These are phyloP conservation scores for Elongisporangium senticosum DNA, from an alignment of 352 stramenopile species.

Conservation along the genomic window DNA sequence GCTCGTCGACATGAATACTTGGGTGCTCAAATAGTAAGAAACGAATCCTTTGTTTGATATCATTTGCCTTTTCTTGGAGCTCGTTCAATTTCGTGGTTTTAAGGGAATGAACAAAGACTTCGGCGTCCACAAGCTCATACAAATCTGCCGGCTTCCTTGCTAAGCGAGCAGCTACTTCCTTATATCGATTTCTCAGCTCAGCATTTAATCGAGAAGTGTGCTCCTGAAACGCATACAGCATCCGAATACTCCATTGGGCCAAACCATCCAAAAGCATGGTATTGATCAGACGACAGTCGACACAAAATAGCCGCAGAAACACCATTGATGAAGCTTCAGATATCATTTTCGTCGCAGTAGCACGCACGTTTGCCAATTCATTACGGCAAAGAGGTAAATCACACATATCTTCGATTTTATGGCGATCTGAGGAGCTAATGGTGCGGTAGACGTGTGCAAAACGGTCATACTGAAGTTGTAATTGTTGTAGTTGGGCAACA, in stretches of 20 bases:
- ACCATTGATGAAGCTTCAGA: conserved; percentile 5
- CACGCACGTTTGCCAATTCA: conserved; percentile 16
- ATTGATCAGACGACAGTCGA: conserved; percentile 50
- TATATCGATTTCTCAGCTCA: conserved; percentile 64
- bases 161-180: conserved; percentile 57
- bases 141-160: conserved; percentile 62
- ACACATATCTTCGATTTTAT: conserved; percentile 7
- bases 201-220: conserved; percentile 38
- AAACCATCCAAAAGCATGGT: conserved; percentile 14
- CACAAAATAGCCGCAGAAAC: conserved; percentile 28
- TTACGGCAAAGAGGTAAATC: conserved; percentile 14
- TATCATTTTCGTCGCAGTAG: conserved; percentile 11
- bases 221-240: conserved; percentile 49
- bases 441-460: conserved; percentile 29
- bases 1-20: conserved; percentile 22
- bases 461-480: conserved; percentile 36
- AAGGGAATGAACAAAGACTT: conserved; percentile 45
- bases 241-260: conserved; percentile 25
- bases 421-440: conserved; percentile 14
- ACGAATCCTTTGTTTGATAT: conserved; percentile 52
- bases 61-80: conserved; percentile 34
- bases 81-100: conserved; percentile 36
- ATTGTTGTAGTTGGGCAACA: conserved; percentile 22
- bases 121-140: conserved; percentile 65
- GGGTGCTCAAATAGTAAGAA: conserved; percentile 66